Base-by-base conservation (phyloP, 495 filamentous ascomycete genomes). In the Viridothelium virens region DNA sequence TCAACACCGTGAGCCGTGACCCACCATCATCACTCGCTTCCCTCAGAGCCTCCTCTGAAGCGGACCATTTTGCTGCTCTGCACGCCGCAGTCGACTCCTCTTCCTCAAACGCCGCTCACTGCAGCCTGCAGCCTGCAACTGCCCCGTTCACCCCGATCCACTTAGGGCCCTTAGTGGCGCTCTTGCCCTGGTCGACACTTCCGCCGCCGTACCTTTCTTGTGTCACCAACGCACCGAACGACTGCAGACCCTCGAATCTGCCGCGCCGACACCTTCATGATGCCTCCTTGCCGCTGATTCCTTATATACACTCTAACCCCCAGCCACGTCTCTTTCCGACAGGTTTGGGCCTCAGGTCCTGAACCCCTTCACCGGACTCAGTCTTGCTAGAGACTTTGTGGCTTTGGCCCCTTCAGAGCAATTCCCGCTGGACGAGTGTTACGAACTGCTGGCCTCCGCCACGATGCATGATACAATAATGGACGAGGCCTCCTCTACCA, bases 281-380 rank as follows among this genome's bases (percentile, higher is more conserved):
- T 59, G 53, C 7, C 53, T 59, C 53, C 53, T 34, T 10, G 25
- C 53, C 53, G 53, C 53, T 59, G 31, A 59, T 36, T 4, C 53
- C 18, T 33, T 59, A 59, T 7, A 59, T 34, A 36, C 18, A 18
- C 18, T 3, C 53, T 36, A 31, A 25, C 14, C 31, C 14, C 53
- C 25, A 36, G 53, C 53, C 53, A 59, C 25, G 10, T 7, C 18
- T 7, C 18, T 59, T 31, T 59, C 53, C 31, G 53, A 59, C 53
- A 36, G 53, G 53, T 59, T 59, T 59, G 53, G 53, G 53, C 53
- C 25, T 59, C 53, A 9, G 53, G 53, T 59, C 31, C 53, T 33
- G 31, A 59, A 59, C 53, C 36, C 25, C 53, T 18, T 59, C 53
- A 59, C 7, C 53, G 18, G 11, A 10, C 31, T 18, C 7, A 59